Base-by-base conservation (phyloP, 1,284 basidiomycete species). In the Cryptococcus jaspeensis region DNA sequence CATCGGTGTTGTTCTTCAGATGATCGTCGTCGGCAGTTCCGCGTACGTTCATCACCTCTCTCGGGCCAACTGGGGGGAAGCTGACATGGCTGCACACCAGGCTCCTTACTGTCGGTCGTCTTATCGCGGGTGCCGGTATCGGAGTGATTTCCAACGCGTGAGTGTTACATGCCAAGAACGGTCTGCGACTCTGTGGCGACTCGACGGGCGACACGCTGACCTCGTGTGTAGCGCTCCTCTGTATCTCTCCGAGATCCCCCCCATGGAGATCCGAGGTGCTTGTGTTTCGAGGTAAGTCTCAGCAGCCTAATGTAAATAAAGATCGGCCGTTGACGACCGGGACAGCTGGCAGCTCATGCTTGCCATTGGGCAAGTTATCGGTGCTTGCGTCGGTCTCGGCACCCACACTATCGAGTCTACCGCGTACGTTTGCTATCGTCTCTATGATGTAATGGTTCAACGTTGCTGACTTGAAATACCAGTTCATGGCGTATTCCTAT, bases 241-340 rank as follows among this genome's bases (percentile, higher is more conserved):
- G n/a, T 81, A 80, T 58, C 68, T 80, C 28, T 76, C 74, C 23
- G 79, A 80, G 57, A 75, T 80, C 55, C 73, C 78, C 4, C 79
- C 79, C 20, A 71, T 73, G 8, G 73, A 75, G 35, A 77, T 81
- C 50, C 73, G 80, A 51, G 79, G 78, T 55, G 70, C 71, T 25
- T 66, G 74, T 53, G 78, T 79, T 2, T 76, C 73, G 16, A 55
- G 52, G 58, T 63, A 62, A 50, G 57, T 58, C 40, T 15, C 16
- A 2, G 13, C 23, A 18, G 11, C 4, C 20, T 42, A 8, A 22
- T 40, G 52, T 20, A 12, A 22, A 3, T 4, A 25, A 3, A 43
- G 25, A 3, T 9, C 25, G 22, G 6, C n/a, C 28, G 16, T 22
- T 23, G 36, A 15, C n/a, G 22, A 32, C 28, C 4, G 28, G 9